These are phyloP conservation scores for Jackrogersella multiformis DNA, from an alignment of 495 filamentous ascomycete species.

Conservation along the genomic window DNA sequence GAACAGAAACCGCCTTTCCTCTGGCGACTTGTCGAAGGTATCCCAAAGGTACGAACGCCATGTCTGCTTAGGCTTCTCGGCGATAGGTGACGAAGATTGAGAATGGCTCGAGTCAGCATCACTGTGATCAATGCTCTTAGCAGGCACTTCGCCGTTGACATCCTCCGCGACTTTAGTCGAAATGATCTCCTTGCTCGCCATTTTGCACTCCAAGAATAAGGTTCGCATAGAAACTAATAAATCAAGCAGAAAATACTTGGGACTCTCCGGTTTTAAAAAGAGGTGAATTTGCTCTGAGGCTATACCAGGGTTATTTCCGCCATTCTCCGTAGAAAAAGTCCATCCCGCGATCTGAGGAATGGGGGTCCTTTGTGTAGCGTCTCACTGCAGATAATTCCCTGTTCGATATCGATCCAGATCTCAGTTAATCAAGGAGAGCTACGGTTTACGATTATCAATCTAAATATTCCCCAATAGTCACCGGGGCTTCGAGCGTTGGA, in stretches of 20 bases:
- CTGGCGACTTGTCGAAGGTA: slow-evolving; percentile 67
- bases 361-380: neutral
- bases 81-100: slow-evolving; percentile 11
- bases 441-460: slow-evolving; percentile 9
- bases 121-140: slow-evolving; percentile 18
- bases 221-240: neutral
- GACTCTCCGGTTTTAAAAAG: slow-evolving; percentile 17
- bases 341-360: slow-evolving; percentile 13
- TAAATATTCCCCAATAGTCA: neutral
- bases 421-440: neutral
- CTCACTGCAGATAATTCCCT: slow-evolving; percentile 20
- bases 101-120: slow-evolving; percentile 27
- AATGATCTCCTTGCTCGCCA: slow-evolving; percentile 30
- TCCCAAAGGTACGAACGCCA: slow-evolving; percentile 65
- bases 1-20: slow-evolving; percentile 67
- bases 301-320: slow-evolving; percentile 14
- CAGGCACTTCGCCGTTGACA: slow-evolving; percentile 43
- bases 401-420: slow-evolving; percentile 25
- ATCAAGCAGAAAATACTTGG: neutral
- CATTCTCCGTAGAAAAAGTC: neutral
- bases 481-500: neutral
- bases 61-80: slow-evolving; percentile 42
- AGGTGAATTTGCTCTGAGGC: neutral
- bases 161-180: slow-evolving; percentile 39
- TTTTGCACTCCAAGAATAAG: neutral